These are phyloP conservation scores for Globisporangium cylindrosporum DNA, from an alignment of 352 stramenopile genomes.

Conservation along the genomic window DNA sequence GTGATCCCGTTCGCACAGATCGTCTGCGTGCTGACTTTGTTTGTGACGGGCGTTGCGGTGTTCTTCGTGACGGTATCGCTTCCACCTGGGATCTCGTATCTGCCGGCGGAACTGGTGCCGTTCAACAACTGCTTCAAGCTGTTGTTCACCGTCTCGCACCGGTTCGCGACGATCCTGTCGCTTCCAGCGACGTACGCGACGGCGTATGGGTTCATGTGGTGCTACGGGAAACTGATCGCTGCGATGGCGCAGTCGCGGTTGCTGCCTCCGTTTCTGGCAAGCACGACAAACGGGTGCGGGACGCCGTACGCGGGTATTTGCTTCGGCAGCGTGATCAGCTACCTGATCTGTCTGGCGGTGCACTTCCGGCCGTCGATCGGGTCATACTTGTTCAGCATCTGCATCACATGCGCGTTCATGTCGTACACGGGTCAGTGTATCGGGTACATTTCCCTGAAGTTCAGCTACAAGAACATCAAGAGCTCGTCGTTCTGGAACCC, in stretches of 20 bases:
- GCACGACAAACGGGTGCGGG: conserved; percentile 16
- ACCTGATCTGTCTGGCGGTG: conserved; percentile 31
- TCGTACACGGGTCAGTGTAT: conserved; percentile 24
- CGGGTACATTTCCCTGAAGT: conserved; percentile 26
- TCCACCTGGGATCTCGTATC: conserved; percentile 22
- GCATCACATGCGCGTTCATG: conserved; percentile 15
- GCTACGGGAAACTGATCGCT: conserved; percentile 47
- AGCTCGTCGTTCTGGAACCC: conserved; percentile 20
- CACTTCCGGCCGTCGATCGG: not conserved
- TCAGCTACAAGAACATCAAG: conserved; percentile 26
- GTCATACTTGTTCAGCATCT: conserved; percentile 3
- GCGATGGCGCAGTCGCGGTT: conserved; percentile 46
- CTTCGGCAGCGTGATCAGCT: conserved; percentile 26
- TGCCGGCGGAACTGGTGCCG: conserved; percentile 25
- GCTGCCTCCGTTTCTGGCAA: conserved; percentile 28
- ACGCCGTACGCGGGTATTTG: conserved; percentile 26
- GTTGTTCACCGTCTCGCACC: conserved; percentile 17
- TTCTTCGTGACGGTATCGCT: conserved; percentile 36
- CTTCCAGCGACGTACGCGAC: conserved; percentile 50
- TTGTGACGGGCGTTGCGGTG: conserved; percentile 31
- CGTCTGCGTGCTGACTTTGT: conserved; percentile 37
- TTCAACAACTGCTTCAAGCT: conserved; percentile 33
- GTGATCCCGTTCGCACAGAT: conserved; percentile 44
- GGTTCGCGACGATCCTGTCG: conserved; percentile 32
- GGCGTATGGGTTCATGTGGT: conserved; percentile 55